These are phyloP conservation scores for Seminavis robusta DNA, from an alignment of 108 stramenopile genomes.

Conservation along the genomic window DNA sequence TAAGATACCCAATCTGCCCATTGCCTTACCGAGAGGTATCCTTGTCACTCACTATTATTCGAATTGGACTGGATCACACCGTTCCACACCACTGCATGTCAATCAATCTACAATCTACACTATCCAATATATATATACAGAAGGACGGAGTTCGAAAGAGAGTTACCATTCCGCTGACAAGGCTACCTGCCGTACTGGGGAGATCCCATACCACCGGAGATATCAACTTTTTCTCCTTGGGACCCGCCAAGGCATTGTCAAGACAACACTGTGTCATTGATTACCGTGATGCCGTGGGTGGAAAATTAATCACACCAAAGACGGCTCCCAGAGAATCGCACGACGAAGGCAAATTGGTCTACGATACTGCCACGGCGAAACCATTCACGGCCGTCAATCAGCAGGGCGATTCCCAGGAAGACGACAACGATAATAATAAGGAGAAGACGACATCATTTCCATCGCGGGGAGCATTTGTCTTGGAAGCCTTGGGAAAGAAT, in stretches of 20 bases:
- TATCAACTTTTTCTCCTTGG: conserved; percentile 45
- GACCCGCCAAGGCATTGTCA: conserved; percentile 25
- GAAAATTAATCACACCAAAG: conserved; percentile 7
- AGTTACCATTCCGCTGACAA: conserved; percentile 50
- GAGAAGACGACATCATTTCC: conserved; percentile 31
- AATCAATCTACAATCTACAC: no score
- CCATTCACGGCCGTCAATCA: not conserved
- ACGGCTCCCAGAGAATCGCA: conserved; percentile 5
- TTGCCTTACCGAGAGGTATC: no score
- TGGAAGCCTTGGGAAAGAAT: conserved; percentile 66
- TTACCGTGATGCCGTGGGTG: conserved; percentile 37
- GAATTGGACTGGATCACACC: no score
- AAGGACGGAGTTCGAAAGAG: no score
- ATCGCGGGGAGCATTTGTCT: conserved; percentile 47
- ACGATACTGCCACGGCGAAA: conserved; percentile 1
- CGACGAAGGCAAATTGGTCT: no score
- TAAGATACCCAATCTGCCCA: no score
- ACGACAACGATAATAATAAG: not conserved
- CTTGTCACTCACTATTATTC: no score
- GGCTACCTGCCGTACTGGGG: conserved; percentile 57
- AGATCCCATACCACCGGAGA: conserved; percentile 40
- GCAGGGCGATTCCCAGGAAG: not conserved
- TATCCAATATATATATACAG: no score
- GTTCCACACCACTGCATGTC: no score
- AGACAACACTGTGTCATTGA: conserved; percentile 37